These are phyloP conservation scores for Kregervanrija pseudodelftensis DNA, from an alignment of 805 yeast species.

Conservation along the genomic window DNA sequence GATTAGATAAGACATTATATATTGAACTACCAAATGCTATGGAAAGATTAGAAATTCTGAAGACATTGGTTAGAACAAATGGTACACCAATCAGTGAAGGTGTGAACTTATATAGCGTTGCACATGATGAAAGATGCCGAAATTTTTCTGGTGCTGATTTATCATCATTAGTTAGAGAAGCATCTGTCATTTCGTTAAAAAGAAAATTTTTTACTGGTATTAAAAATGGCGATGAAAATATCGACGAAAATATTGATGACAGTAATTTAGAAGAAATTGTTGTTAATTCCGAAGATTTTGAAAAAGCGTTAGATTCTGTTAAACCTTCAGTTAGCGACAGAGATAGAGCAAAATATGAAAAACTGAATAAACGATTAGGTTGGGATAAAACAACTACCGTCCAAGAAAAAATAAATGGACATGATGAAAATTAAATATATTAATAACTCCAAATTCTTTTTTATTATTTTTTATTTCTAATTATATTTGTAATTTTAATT, in stretches of 20 bases:
- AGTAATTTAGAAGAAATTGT: slow-evolving; percentile 26
- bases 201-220: slow-evolving; percentile 55
- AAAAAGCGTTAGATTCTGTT: slow-evolving; percentile 61
- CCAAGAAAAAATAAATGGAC: slow-evolving; percentile 4
- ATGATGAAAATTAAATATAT: slow-evolving; percentile 1
- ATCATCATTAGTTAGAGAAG: slow-evolving; percentile 85
- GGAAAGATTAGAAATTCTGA: slow-evolving; percentile 78
- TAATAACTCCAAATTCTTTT: background rate
- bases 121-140: slow-evolving; percentile 71
- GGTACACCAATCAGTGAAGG: slow-evolving; percentile 64
- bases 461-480: background rate
- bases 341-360: slow-evolving; percentile 73
- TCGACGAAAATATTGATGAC: slow-evolving; percentile 17
- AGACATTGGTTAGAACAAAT: slow-evolving; percentile 63
- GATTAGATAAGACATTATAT: slow-evolving; percentile 86
- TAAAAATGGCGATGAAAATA: slow-evolving; percentile 38
- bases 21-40: slow-evolving; percentile 78
- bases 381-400: slow-evolving; percentile 40
- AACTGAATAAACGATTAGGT: slow-evolving; percentile 65
- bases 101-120: slow-evolving; percentile 57
- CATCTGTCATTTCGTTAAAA: slow-evolving; percentile 84
- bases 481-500: background rate
- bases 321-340: slow-evolving; percentile 87
- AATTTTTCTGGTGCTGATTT: slow-evolving; percentile 96
- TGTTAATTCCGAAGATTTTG: slow-evolving; percentile 65